Evolutionary conservation across 305 asterid species (phyloP), one percentile per base, ranked within the genome.

Genomic region (Fraxinus velutina): DNA sequence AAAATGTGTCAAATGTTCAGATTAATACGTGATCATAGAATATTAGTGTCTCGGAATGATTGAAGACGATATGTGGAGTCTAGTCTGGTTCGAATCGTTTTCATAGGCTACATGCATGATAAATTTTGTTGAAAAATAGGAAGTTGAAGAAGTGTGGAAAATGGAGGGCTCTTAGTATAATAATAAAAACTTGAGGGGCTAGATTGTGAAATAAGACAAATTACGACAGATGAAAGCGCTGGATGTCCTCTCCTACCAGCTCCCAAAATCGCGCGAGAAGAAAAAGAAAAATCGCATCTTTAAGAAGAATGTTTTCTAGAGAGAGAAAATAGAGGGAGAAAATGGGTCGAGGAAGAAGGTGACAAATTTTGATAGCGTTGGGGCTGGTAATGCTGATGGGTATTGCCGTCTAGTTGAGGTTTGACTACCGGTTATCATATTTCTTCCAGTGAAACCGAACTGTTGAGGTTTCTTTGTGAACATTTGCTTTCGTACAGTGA

Each of bases 371-470:
- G 79, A 79, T 89, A 2, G 87, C 82, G 33, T 60, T 92, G 78
- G 95, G 91, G 81, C 60, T 93, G 66, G 79, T 88, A 72, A 87
- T 92, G 93, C 37, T 89, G 0, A 55, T 93, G 83, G 97, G 98
- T 2, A 78, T 90, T 24, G 95, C 92, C 30, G 86, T 91, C 82
- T 90, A 95, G 89, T 85, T 91, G 78, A 88, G 91, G 71, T 93
- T 13, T 95, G 98, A 89, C 93, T 0, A 86, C 92, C 77, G 95
- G 91, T 79, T 89, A 90, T 77, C 89, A 81, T 76, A 73, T 86
- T 82, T 89, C 98, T 44, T 80, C 93, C 9, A 33, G 75, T 55
- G 99, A 95, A 68, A 47, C 97, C 60, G 88, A 84, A 39, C 47
- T 92, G 9, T 36, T 93, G 9, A 92, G 98, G 98, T 93, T 70